Percentiles rank a stretch among this genome's conserved stretches.
Evolutionary conservation across 371 early-diverging fungal genomes (phyloP).

Genomic region (Gilbertella persicaria): DNA sequence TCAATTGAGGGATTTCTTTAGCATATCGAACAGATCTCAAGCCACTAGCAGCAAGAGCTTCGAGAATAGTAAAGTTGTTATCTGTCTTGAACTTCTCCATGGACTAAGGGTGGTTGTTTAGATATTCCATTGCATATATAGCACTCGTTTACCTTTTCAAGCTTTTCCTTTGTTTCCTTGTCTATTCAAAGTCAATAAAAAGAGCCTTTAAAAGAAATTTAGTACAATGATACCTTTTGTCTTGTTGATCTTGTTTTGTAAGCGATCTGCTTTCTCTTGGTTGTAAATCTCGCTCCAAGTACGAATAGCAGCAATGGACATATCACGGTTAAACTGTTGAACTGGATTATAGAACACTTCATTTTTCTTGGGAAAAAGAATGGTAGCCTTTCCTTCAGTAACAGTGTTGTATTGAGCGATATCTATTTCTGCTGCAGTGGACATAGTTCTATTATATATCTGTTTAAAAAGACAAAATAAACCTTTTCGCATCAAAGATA

Average conservation of each 20-base stretch:
- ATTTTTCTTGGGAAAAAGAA: conserved; percentile 86
- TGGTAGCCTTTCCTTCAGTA: conserved; percentile 86
- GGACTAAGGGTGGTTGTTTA: conserved; percentile 7
- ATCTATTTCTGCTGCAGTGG: conserved; percentile 32
- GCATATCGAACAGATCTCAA: conserved; percentile 98
- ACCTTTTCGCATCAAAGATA: conserved; percentile 2
- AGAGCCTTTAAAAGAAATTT: background rate
- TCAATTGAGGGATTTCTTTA: conserved; percentile 88
- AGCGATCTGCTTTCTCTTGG: conserved; percentile 54
- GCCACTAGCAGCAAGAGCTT: conserved; percentile 99
- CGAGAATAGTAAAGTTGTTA: conserved; percentile 78
- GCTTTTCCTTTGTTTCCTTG: conserved; percentile 21
- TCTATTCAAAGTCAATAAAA: conserved; percentile 23
- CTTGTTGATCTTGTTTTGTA: conserved; percentile 50
- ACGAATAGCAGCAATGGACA: conserved; percentile 93
- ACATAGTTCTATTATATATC: conserved; percentile 13
- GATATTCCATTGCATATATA: background rate
- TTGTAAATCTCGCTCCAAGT: conserved; percentile 79
- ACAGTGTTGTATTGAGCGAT: conserved; percentile 59
- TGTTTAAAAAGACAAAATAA: background rate
- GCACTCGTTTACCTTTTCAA: conserved; percentile 27
- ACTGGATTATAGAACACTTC: conserved; percentile 99
- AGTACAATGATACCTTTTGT: conserved; percentile 27
- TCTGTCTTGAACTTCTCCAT: conserved; percentile 31
- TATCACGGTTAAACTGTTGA: conserved; percentile 96